These are phyloP conservation scores for Neurospora sp. DNA, from an alignment of 495 filamentous ascomycete genomes.

Conservation along the genomic window DNA sequence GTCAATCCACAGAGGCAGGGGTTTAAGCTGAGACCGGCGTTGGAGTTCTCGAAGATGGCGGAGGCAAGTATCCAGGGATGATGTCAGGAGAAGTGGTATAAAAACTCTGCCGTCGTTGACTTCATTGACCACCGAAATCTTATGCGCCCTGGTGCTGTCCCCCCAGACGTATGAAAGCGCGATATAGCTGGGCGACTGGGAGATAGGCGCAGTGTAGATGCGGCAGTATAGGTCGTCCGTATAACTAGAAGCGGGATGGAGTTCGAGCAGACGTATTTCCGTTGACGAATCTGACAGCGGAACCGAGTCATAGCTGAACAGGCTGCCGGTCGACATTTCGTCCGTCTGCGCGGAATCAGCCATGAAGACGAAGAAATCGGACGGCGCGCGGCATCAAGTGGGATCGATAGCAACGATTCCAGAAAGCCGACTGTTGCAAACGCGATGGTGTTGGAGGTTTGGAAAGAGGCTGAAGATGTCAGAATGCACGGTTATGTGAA, in stretches of 20 bases:
- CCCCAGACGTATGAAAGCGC: background rate
- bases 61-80: background rate
- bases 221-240: background rate
- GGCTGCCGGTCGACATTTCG: background rate
- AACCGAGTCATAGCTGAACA: background rate
- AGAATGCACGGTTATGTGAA: too few relatives aligned
- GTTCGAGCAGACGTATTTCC: background rate
- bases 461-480: background rate
- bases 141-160: background rate
- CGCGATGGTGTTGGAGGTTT: background rate
- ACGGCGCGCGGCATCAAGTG: background rate
- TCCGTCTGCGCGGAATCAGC: background rate
- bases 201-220: background rate
- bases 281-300: background rate
- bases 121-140: background rate
- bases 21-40: background rate
- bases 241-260: background rate
- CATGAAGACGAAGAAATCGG: background rate
- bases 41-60: background rate
- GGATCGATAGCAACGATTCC: background rate
- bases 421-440: background rate
- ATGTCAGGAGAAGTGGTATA: background rate
- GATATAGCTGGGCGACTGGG: background rate
- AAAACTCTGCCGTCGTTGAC: background rate
- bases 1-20: slow-evolving; percentile 7